phyloP scores from a whole-genome alignment of 1,284 basidiomycete species.

The Rhodotorula glutinis region DNA sequence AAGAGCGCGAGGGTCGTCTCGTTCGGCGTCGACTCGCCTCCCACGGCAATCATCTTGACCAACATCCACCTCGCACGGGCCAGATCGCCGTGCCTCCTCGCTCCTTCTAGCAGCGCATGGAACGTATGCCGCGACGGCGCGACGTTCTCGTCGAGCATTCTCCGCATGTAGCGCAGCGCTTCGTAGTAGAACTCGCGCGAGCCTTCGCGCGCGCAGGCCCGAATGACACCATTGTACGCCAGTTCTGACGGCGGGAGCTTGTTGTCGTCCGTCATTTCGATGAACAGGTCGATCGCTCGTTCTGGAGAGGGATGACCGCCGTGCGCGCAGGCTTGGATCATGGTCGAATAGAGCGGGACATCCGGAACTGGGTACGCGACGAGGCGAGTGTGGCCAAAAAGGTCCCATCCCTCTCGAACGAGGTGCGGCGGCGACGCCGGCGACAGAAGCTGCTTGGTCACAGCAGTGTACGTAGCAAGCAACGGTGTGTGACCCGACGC shows the following conservation, averaged over 20 bases:
- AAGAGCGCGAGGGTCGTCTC: conserved; percentile 75
- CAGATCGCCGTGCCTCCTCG: conserved; percentile 80
- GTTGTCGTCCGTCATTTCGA: conserved; percentile 75
- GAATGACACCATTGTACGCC: conserved; percentile 79
- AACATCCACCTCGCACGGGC: conserved; percentile 82
- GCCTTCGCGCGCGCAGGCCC: conserved; percentile 60
- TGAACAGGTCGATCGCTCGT: conserved; percentile 86
- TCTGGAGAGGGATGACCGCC: conserved; percentile 57
- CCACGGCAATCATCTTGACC: conserved; percentile 62
- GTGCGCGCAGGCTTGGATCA: conserved; percentile 82
- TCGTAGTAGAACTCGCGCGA: conserved; percentile 65
- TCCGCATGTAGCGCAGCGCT: conserved; percentile 70
- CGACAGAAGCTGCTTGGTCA: conserved; percentile 47
- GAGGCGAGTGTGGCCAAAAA: conserved; percentile 94
- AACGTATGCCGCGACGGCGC: conserved; percentile 70
- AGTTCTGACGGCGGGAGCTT: conserved; percentile 62
- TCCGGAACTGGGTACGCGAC: conserved; percentile 82
- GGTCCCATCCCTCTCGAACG: conserved; percentile 80
- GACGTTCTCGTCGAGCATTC: conserved; percentile 71
- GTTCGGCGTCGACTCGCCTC: conserved; percentile 54
- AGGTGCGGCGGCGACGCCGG: conserved; percentile 41
- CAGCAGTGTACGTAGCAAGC: conserved; percentile 48
- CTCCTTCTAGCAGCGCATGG: conserved; percentile 78
- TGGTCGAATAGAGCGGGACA: conserved; percentile 68
- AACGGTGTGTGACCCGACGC: conserved; percentile 46